Conservation (phyloP, 2,329 filamentous ascomycete species). For the Diplocarpon mali region DNA sequence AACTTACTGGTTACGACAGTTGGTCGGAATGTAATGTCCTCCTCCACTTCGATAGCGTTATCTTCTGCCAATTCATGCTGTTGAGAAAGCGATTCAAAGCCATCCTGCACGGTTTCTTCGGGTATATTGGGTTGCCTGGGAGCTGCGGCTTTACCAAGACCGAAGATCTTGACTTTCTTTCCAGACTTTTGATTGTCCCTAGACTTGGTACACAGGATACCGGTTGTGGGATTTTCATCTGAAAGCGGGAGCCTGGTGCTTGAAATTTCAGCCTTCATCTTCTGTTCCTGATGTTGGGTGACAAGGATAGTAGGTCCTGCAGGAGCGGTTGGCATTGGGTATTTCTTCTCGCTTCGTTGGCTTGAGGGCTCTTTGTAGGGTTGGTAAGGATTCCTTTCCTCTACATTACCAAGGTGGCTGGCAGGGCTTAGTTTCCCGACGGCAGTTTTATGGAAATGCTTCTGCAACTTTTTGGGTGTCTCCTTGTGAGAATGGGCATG, state of each 20-base stretch:
- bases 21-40: not conserved
- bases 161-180: not conserved
- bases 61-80: not conserved
- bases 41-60: not conserved
- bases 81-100: not conserved
- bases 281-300: conserved; percentile 1
- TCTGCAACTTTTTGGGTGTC: conserved; percentile 2
- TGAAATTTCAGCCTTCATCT: not conserved
- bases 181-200: not conserved
- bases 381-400: no score
- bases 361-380: no score
- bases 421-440: not conserved
- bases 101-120: not conserved
- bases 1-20: not conserved
- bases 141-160: conserved; percentile 1
- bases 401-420: not conserved
- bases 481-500: not conserved
- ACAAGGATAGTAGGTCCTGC: not conserved
- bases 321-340: not conserved
- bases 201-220: not conserved
- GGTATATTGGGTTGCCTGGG: not conserved
- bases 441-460: not conserved
- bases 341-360: not conserved
- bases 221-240: not conserved
- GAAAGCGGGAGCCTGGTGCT: not conserved